Base-by-base conservation (phyloP, 371 early-diverging fungal species). In the Rhizopus arrhizus region DNA sequence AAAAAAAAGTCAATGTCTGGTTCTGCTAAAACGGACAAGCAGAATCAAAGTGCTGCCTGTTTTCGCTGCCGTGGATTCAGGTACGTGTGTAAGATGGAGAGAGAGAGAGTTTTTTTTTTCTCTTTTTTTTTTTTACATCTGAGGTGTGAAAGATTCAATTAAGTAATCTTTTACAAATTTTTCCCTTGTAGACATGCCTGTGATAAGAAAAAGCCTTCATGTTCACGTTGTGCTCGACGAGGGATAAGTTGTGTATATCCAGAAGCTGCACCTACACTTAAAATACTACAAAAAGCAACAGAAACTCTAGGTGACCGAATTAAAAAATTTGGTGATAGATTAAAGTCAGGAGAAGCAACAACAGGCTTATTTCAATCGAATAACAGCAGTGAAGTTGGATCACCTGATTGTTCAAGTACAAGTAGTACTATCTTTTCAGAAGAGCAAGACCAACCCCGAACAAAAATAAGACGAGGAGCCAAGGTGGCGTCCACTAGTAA, bases 251-350 rank as follows among this genome's bases (percentile, higher is more conserved):
- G 75, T 43, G 62, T 60, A 5, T 74, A 74, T 54, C 75, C 75
- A 3, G 75, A 74, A 54, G 75, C 75, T 31, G 72, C 75, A 51
- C 75, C 75, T 7, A 66, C 72, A 0, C 36, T 74, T 1, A 69
- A 69, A 42, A 69, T 64, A 55, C 58, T 74, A 32, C 69, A 66
- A 36, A 60, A 63, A 40, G 69, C 72, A 11, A 69, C 72, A 15
- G 75, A 74, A 22, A 66, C 54, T 7, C 43, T 74, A 16, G 69
- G 65, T 12, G 66, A 62, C 15, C 54, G 75, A 41, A 71, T 74
- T 29, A 66, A 69, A 35, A 64, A 62, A 49, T 64, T 74, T 15
- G 54, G 63, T 31, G 64, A 66, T 46, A 56, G 50, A 22, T 56
- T 77, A n/a, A 69, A 62, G 16, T 48, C 59, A 42, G 53, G 57